These are phyloP conservation scores for Phytophthora fragariaefolia DNA, from an alignment of 352 stramenopile species.

Conservation along the genomic window DNA sequence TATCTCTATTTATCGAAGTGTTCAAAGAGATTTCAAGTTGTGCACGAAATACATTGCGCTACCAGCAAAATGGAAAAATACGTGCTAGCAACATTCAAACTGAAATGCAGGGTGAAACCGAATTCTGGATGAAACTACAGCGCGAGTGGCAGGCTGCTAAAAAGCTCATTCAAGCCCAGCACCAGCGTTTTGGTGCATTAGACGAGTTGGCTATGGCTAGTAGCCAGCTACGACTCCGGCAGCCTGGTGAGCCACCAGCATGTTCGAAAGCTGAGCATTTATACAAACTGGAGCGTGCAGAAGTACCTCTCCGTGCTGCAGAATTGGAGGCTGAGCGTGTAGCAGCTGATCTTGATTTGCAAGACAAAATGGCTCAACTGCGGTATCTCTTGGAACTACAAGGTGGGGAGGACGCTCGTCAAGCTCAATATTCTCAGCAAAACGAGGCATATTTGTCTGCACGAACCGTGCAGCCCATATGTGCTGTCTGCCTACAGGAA, in stretches of 20 bases:
- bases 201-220: slow-evolving; percentile 85
- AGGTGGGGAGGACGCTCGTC: slow-evolving; percentile 15
- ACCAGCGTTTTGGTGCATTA: slow-evolving; percentile 70
- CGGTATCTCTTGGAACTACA: slow-evolving; percentile 70
- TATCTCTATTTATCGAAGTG: slow-evolving; percentile 62
- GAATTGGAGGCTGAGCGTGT: slow-evolving; percentile 57
- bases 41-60: slow-evolving; percentile 26
- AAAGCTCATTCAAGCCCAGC: slow-evolving; percentile 73
- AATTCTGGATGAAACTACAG: slow-evolving; percentile 57
- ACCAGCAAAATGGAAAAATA: slow-evolving; percentile 7
- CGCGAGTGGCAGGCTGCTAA: slow-evolving; percentile 62
- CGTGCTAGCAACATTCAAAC: slow-evolving; percentile 32
- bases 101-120: slow-evolving; percentile 48
- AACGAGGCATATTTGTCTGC: not conserved
- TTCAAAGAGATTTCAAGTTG: slow-evolving; percentile 58
- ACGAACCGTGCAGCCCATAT: slow-evolving; percentile 39
- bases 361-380: slow-evolving; percentile 57
- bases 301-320: slow-evolving; percentile 48
- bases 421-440: slow-evolving; percentile 1
- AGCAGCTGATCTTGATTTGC: slow-evolving; percentile 51
- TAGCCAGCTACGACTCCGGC: slow-evolving; percentile 64
- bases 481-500: slow-evolving; percentile 81
- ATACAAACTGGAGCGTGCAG: slow-evolving; percentile 61
- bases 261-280: slow-evolving; percentile 50
- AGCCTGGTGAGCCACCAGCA: slow-evolving; percentile 41